phyloP scores from a whole-genome alignment of 2,329 filamentous ascomycete species.

The Rhexocercosporidium sp. region DNA sequence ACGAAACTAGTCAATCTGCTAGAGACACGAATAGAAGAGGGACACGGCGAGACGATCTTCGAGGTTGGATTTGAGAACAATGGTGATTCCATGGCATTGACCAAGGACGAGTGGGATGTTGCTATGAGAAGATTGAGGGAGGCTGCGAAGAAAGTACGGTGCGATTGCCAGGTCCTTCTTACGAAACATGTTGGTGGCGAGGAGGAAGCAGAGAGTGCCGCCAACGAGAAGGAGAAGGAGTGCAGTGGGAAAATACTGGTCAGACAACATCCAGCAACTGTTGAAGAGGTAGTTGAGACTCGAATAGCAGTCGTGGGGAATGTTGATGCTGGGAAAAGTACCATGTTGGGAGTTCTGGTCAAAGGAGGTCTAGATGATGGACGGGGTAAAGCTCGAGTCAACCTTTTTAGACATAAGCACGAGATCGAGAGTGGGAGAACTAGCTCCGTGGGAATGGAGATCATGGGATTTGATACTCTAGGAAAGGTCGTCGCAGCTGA shows the following conservation, averaged over 20 bases:
- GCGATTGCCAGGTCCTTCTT: conserved; percentile 81
- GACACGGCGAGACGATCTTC: conserved; percentile 87
- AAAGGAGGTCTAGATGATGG: conserved; percentile 96
- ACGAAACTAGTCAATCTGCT: conserved; percentile 69
- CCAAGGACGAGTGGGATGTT: conserved; percentile 73
- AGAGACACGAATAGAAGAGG: conserved; percentile 74
- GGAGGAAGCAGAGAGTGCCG: conserved; percentile 59
- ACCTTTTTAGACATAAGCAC: conserved; percentile 96
- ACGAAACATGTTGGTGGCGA: conserved; percentile 89
- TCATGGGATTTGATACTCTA: conserved; percentile 92
- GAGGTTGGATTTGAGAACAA: conserved; percentile 92
- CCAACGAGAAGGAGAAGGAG: conserved; percentile 70
- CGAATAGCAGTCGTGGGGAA: conserved; percentile 97
- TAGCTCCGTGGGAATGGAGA: conserved; percentile 97
- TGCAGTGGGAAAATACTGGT: conserved; percentile 88
- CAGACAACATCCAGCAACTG: conserved; percentile 71
- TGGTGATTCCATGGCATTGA: conserved; percentile 82
- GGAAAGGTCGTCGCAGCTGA: conserved; percentile 84
- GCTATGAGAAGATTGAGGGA: conserved; percentile 70
- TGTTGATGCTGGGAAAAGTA: conserved; percentile 96
- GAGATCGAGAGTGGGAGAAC: conserved; percentile 96
- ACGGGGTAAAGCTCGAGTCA: conserved; percentile 89
- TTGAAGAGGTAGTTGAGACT: conserved; percentile 93
- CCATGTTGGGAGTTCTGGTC: conserved; percentile 91
- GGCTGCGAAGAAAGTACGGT: conserved; percentile 68